Percentiles rank a stretch among this genome's conserved stretches.
These are phyloP conservation scores for Candida nanaspora DNA, from an alignment of 805 yeast genomes.

Conservation along the genomic window DNA sequence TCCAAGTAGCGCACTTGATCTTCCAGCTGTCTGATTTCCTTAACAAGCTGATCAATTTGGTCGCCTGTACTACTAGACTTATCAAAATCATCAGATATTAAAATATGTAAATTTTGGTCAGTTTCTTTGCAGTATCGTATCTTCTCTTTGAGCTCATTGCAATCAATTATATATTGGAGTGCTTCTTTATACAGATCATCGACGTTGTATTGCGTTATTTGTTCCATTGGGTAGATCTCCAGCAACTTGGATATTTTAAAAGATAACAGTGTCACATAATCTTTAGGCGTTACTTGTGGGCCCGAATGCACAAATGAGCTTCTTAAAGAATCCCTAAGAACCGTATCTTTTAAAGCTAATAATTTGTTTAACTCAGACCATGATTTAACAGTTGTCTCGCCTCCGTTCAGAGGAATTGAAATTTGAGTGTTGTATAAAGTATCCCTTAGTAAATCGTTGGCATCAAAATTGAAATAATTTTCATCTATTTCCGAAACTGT, in stretches of 20 bases:
- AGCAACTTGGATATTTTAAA: background rate
- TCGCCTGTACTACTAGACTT: background rate
- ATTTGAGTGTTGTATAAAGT: background rate
- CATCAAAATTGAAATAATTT: background rate
- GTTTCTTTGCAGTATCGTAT: background rate
- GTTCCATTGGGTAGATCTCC: background rate
- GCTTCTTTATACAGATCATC: background rate
- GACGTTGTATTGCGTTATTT: background rate
- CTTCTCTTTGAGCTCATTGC: background rate
- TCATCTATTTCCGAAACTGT: slow-evolving; percentile 14
- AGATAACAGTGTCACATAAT: background rate
- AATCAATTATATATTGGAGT: background rate
- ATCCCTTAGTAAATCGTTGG: background rate
- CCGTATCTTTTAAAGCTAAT: background rate
- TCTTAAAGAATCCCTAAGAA: background rate
- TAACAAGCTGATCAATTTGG: too few species aligned
- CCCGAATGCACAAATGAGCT: background rate
- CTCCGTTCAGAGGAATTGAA: background rate
- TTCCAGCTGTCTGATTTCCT: background rate
- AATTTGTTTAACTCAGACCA: background rate
- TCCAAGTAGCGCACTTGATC: background rate
- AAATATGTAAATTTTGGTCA: background rate
- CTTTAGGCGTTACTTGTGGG: background rate
- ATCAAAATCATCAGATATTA: background rate
- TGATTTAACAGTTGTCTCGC: background rate